Evolutionary conservation across 2,329 filamentous ascomycete species (phyloP).

Genomic region (Colletotrichum echinochloae): DNA sequence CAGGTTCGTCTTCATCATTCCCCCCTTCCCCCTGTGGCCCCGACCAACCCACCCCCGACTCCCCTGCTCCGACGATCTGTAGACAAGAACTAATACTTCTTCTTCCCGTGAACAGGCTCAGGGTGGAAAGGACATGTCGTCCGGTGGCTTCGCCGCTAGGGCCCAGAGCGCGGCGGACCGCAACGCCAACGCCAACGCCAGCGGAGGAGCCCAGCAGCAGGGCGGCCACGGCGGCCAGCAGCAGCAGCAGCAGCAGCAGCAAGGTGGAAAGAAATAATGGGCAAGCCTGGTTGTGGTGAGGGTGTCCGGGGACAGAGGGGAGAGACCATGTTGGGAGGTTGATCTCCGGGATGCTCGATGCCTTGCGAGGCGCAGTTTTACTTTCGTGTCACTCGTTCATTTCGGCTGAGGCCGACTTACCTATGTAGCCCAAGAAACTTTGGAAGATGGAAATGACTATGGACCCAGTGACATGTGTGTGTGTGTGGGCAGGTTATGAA

Average conservation of each 20-base stretch:
- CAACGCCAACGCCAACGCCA: conserved; percentile 12
- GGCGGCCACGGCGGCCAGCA: conserved; percentile 13
- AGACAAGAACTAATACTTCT: background rate
- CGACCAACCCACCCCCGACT: too few relatives aligned
- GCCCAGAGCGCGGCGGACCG: conserved; percentile 22
- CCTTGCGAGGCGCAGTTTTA: background rate
- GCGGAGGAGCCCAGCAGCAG: background rate
- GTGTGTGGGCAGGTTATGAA: too few relatives aligned
- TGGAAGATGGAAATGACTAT: background rate
- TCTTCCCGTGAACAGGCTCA: background rate
- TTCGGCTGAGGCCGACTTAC: too few relatives aligned
- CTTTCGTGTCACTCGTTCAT: background rate
- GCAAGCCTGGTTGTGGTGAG: background rate
- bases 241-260: conserved; percentile 35
- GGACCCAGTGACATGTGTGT: background rate
- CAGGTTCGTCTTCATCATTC: background rate
- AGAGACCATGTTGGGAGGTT: background rate
- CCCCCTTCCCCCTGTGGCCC: too few relatives aligned
- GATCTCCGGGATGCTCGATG: background rate
- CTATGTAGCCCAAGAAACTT: background rate
- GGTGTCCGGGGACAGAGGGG: background rate
- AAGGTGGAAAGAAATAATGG: background rate
- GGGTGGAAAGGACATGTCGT: conserved; percentile 10
- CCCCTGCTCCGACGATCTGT: too few relatives aligned
- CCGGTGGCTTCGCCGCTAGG: conserved; percentile 3